Evolutionary conservation across 164 flowering plant species (phyloP).

Genomic region (Nymphaea colorata): DNA sequence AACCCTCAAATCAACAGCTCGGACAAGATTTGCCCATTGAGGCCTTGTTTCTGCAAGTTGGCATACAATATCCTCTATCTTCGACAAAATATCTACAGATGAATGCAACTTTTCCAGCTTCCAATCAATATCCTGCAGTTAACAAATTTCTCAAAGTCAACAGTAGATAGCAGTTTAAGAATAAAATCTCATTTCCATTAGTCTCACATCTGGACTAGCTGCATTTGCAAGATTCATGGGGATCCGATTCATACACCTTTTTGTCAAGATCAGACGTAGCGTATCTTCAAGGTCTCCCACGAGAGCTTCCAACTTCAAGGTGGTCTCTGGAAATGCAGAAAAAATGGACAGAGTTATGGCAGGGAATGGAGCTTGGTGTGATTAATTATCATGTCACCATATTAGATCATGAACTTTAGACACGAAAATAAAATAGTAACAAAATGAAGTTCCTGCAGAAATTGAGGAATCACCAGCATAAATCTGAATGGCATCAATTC

Average conservation of each 20-base stretch:
- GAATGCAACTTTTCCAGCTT: conserved; percentile 29
- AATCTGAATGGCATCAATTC: conserved; percentile 12
- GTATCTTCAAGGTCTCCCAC: conserved; percentile 79
- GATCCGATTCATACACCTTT: conserved; percentile 15
- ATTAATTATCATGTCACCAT: background rate
- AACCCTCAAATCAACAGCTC: conserved; percentile 53
- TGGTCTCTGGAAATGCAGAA: conserved; percentile 30
- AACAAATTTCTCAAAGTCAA: background rate
- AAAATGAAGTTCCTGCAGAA: background rate
- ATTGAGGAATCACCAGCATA: conserved; percentile 13
- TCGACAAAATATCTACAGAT: conserved; percentile 25
- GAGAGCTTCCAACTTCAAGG: conserved; percentile 45
- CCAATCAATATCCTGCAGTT: conserved; percentile 29
- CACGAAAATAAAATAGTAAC: background rate
- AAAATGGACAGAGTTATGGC: background rate
- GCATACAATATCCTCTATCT: conserved; percentile 31
- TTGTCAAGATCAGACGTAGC: conserved; percentile 22
- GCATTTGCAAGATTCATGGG: conserved; percentile 13
- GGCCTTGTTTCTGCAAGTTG: conserved; percentile 17
- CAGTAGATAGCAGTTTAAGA: too few species aligned
- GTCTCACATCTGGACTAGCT: conserved; percentile 16
- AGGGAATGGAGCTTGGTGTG: background rate
- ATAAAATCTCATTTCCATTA: conserved; percentile 2
- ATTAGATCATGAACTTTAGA: background rate
- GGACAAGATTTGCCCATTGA: conserved; percentile 38